A percentile compares a stretch with the other conserved stretches of the same genome.
Conservation (phyloP, 768 basidiomycete species). For the Kwoniella pini region DNA sequence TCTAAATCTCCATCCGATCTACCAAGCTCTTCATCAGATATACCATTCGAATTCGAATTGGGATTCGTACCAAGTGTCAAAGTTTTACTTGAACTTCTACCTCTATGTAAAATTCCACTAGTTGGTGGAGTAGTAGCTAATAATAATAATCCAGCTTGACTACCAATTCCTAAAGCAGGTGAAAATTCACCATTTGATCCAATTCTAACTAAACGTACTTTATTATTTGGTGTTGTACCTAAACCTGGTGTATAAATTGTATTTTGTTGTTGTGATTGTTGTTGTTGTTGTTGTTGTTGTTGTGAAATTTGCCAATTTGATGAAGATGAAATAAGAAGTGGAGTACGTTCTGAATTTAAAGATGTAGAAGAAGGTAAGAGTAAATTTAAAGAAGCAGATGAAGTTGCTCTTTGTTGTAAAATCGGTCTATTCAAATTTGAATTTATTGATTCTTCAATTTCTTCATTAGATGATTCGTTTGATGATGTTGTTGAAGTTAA, state of each 20-base stretch:
- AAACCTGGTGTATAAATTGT: background rate
- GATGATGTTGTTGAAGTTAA: slow-evolving; percentile 60
- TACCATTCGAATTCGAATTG: no score
- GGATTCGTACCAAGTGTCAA: no score
- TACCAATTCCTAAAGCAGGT: slow-evolving; percentile 30
- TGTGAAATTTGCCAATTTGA: background rate
- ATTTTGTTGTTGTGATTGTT: background rate
- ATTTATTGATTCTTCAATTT: background rate
- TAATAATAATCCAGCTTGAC: slow-evolving; percentile 45
- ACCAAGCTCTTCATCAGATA: no score
- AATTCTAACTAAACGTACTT: slow-evolving; percentile 17
- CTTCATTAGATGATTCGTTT: slow-evolving; percentile 4
- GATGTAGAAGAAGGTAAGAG: slow-evolving; percentile 16
- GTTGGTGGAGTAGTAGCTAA: slow-evolving; percentile 45
- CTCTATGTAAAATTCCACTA: slow-evolving; percentile 5
- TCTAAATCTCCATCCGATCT: no score
- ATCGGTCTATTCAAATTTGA: background rate
- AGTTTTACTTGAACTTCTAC: slow-evolving; percentile 26
- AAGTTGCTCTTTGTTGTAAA: slow-evolving; percentile 16
- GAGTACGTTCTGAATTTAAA: slow-evolving; percentile 23
- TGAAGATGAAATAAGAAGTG: background rate
- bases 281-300: background rate
- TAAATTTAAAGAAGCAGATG: slow-evolving; percentile 26
- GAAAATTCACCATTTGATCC: slow-evolving; percentile 36
- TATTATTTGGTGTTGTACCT: slow-evolving; percentile 3